Base-by-base conservation (phyloP, 164 flowering plant genomes). In the Magnolia sinica region DNA sequence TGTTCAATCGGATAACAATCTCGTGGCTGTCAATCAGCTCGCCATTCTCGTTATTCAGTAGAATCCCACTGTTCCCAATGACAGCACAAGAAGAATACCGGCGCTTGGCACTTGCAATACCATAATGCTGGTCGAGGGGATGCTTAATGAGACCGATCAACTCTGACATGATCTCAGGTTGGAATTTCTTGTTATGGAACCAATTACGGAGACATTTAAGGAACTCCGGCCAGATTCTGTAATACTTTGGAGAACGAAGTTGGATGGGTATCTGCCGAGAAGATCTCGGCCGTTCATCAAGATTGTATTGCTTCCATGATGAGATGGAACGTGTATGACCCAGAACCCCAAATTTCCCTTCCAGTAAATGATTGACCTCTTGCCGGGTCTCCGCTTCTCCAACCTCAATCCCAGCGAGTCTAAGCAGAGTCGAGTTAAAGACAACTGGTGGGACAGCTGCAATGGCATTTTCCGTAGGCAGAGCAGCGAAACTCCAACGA, bases 51-150 rank as follows among this genome's bases (percentile, higher is more conserved):
- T 63, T 84, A 29, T 86, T 80, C 77, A 94, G 76, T 84, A 94
- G 74, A 77, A 91, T 92, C 74, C 98, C 98, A 79, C 95, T 89
- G 74, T 91, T 92, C 20, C 98, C 98, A 50, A 92, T 93, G 55
- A 92, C 93, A 0, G 97, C 98, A 81, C 98, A 92, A 8, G 91
- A 85, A 19, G 79, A 50, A 73, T 88, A 91, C 69, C 76, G 74
- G 29, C 31, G 27, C 3, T 71, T 74, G 7, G 80, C 74, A 68
- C 65, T 23, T 1, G 52, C 20, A 51, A 81, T 71, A 59, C 81
- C 72, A 51, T 52, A 7, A 58, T 80, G 80, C 77, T 58, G 31
- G 76, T 89, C 96, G 52, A 87, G 71, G 5, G 85, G 87, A 61
- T 37, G 73, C 78, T 87, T 89, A 52, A 94, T 84, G 1, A 73